phyloP scores from a whole-genome alignment of 306 rosid genomes.

The Inga oerstediana region DNA sequence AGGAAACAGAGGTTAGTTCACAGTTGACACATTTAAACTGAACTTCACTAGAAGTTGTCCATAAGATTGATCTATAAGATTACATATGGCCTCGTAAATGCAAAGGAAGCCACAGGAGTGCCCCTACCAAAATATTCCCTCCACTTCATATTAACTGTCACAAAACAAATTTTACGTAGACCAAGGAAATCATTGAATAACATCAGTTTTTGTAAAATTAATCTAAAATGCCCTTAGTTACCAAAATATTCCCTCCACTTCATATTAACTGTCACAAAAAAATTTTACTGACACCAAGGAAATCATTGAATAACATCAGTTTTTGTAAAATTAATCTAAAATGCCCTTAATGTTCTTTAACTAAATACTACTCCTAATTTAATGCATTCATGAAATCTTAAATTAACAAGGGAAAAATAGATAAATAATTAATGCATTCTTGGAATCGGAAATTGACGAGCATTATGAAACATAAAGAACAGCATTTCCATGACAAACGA shows the following conservation, averaged over 20 bases:
- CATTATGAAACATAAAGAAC: neutral
- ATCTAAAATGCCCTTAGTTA: neutral
- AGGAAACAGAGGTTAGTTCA: conserved; percentile 1
- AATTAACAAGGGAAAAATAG: neutral
- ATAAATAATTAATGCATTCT: neutral
- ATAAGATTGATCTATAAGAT: neutral
- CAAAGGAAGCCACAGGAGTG: conserved; percentile 27
- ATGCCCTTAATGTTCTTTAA: no score
- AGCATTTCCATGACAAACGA: no score
- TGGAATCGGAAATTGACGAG: neutral
- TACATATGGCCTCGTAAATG: conserved; percentile 8
- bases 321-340: neutral
- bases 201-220: neutral
- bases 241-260: neutral
- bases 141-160: neutral
- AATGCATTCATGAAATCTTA: no score
- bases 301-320: no score
- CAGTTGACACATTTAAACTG: neutral
- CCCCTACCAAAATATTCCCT: neutral
- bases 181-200: neutral
- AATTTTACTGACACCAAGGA: neutral
- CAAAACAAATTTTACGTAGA: neutral
- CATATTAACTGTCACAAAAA: neutral
- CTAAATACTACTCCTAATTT: no score
- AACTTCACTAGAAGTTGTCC: neutral